Percentiles rank a stretch among this genome's conserved stretches.
Evolutionary conservation across 768 basidiomycete genomes (phyloP).

Genomic region (Pholiota conissans): DNA sequence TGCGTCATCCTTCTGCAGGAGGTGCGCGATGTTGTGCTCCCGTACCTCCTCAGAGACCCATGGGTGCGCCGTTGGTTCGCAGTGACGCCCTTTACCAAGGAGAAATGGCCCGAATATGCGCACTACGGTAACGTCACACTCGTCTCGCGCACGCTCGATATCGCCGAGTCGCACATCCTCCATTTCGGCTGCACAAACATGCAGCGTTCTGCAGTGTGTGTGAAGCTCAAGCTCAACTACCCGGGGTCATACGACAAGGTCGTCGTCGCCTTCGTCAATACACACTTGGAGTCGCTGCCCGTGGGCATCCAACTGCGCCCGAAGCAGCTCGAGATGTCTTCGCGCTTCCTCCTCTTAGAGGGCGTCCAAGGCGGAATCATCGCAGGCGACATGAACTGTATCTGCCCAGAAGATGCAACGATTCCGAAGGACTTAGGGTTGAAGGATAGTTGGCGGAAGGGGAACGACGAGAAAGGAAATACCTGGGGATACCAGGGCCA

Average conservation of each 20-base stretch:
- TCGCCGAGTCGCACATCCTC: constrained; percentile 49
- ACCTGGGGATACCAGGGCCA: constrained; percentile 75
- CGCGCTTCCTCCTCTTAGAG: constrained; percentile 47
- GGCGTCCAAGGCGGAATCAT: constrained; percentile 59
- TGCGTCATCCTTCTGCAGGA: constrained; percentile 74
- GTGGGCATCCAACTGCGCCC: constrained; percentile 41
- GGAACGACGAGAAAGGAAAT: constrained; percentile 42
- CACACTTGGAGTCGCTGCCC: constrained; percentile 70
- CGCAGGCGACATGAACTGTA: constrained; percentile 74
- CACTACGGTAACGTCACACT: constrained; percentile 73
- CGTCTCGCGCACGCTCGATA: constrained; percentile 53
- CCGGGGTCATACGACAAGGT: constrained; percentile 31
- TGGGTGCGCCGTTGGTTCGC: constrained; percentile 67
- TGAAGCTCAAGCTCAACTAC: constrained; percentile 24
- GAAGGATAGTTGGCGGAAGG: constrained; percentile 57
- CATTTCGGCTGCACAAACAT: constrained; percentile 51
- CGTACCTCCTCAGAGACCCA: constrained; percentile 47
- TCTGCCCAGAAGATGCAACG: constrained; percentile 42
- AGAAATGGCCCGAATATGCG: constrained; percentile 53
- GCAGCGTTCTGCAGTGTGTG: constrained; percentile 52
- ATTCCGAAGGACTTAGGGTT: constrained; percentile 48
- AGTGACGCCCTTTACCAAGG: constrained; percentile 52
- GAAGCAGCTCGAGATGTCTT: constrained; percentile 53
- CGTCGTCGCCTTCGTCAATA: constrained; percentile 65
- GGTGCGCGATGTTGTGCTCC: constrained; percentile 46